Conservation (phyloP, 805 yeast genomes). For the Lachancea kluyveri region DNA sequence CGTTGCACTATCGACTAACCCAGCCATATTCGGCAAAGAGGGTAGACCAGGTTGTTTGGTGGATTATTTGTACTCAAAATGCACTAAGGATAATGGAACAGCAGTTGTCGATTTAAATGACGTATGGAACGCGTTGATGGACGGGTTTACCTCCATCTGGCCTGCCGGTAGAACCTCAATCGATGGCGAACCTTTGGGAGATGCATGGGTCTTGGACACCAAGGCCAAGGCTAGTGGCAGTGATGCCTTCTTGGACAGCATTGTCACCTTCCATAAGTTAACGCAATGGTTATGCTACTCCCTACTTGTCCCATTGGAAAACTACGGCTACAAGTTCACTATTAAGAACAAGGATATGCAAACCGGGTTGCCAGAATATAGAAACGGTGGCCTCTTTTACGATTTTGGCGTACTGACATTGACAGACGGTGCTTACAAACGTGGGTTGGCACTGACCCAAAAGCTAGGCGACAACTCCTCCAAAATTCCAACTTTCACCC, state of each 20-base stretch:
- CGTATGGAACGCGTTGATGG: slow-evolving; percentile 51
- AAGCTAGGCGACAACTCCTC: slow-evolving; percentile 22
- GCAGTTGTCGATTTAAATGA: slow-evolving; percentile 38
- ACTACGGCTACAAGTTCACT: slow-evolving; percentile 37
- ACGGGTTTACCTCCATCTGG: slow-evolving; percentile 55
- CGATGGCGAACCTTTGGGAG: slow-evolving; percentile 50
- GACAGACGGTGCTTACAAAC: slow-evolving; percentile 35
- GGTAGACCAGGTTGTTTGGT: slow-evolving; percentile 49
- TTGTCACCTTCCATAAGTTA: slow-evolving; percentile 58
- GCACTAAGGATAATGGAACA: slow-evolving; percentile 11
- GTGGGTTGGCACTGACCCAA: slow-evolving; percentile 35
- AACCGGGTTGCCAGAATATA: slow-evolving; percentile 55
- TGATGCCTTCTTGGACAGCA: slow-evolving; percentile 30
- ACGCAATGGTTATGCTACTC: slow-evolving; percentile 67
- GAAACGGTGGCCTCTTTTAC: slow-evolving; percentile 60
- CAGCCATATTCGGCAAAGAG: slow-evolving; percentile 39
- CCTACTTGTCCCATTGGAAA: slow-evolving; percentile 44
- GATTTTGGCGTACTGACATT: slow-evolving; percentile 47
- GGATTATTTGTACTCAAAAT: slow-evolving; percentile 36
- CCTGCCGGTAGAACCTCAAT: slow-evolving; percentile 50
- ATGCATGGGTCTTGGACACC: slow-evolving; percentile 49
- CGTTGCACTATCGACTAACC: slow-evolving; percentile 34
- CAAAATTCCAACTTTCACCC: slow-evolving; percentile 43
- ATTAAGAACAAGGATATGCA: slow-evolving; percentile 36
- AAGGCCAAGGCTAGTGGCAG: slow-evolving; percentile 20